phyloP scores from a whole-genome alignment of 2,329 filamentous ascomycete species.

The Diaporthe velutina region DNA sequence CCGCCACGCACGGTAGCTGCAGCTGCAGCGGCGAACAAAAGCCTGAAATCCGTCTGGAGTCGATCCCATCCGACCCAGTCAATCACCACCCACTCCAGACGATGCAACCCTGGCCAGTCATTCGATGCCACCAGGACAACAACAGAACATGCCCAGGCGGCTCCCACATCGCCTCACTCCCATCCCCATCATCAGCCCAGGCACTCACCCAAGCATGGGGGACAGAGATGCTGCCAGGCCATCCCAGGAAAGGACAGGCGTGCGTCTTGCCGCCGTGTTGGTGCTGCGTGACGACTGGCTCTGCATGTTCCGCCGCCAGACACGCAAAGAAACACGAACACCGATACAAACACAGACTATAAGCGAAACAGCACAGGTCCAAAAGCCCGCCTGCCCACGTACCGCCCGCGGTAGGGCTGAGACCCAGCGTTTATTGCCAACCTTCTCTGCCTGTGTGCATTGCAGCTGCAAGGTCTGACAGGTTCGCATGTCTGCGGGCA shows the following conservation, averaged over 20 bases:
- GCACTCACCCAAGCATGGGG: background rate
- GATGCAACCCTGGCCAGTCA: slow-evolving; percentile 13
- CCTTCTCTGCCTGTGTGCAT: background rate
- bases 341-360: background rate
- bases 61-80: background rate
- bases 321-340: background rate
- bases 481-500: slow-evolving; percentile 11
- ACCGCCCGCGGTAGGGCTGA: background rate
- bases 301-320: background rate
- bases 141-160: background rate
- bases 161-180: background rate
- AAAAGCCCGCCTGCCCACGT: too few species aligned
- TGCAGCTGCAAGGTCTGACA: slow-evolving; percentile 9
- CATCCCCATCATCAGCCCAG: background rate
- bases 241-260: background rate
- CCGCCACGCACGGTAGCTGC: background rate
- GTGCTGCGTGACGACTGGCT: slow-evolving; percentile 21
- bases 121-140: background rate
- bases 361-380: background rate
- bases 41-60: slow-evolving; percentile 9
- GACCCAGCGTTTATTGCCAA: background rate
- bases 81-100: background rate
- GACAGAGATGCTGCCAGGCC: background rate
- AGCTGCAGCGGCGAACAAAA: background rate
- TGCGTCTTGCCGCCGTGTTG: slow-evolving; percentile 9